Evolutionary conservation across 1,284 basidiomycete species (phyloP).

Genomic region (Schizophyllum commune): DNA sequence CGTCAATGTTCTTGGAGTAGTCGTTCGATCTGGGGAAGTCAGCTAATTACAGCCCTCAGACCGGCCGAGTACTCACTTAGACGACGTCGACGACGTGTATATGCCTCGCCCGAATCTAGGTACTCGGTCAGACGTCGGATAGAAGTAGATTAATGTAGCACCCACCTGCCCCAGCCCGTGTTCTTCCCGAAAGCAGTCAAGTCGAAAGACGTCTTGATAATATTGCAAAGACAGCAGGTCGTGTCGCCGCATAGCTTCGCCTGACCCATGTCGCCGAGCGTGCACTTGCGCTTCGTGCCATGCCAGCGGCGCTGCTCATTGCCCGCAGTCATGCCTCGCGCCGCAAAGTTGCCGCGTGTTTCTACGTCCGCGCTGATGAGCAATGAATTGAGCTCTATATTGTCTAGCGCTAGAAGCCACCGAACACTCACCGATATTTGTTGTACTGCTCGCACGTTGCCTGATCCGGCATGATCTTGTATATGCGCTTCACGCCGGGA

Average conservation of each 20-base stretch:
- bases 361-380: conserved; percentile 40
- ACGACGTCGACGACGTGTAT: conserved; percentile 52
- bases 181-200: background rate
- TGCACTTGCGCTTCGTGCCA: conserved; percentile 1
- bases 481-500: conserved; percentile 47
- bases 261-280: background rate
- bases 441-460: conserved; percentile 43
- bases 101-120: conserved; percentile 52
- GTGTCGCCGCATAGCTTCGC: background rate
- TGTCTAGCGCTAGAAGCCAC: background rate
- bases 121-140: background rate
- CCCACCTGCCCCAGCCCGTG: conserved; percentile 1
- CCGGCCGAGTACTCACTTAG: conserved; percentile 34
- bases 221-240: conserved; percentile 1
- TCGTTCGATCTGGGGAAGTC: background rate
- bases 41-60: background rate
- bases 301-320: conserved; percentile 4
- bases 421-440: conserved; percentile 40
- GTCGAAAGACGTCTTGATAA: conserved; percentile 1
- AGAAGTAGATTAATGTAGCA: background rate
- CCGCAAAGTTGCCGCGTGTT: conserved; percentile 44
- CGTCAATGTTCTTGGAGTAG: background rate
- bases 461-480: conserved; percentile 47
- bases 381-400: conserved; percentile 1
- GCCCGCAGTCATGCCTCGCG: conserved; percentile 35